phyloP scores from a whole-genome alignment of 202 grass and related monocot genomes.

The Setaria italica region DNA sequence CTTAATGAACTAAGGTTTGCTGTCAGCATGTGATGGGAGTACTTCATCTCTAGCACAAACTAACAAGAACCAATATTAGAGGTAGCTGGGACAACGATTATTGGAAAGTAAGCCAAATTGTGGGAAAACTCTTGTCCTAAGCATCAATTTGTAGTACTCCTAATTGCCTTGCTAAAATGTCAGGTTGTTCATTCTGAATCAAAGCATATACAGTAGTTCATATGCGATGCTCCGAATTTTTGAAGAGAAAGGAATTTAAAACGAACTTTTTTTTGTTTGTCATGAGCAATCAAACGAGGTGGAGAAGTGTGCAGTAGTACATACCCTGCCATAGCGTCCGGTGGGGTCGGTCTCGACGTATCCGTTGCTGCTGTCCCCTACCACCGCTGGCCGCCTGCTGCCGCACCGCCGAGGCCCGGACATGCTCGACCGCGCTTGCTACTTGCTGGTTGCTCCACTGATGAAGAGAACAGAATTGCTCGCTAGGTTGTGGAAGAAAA shows the following conservation, averaged over 20 bases:
- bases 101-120: not conserved
- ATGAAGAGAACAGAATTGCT: not conserved
- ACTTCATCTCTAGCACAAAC: not conserved
- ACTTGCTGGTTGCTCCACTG: not conserved
- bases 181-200: not conserved
- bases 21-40: not conserved
- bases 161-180: not conserved
- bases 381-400: not conserved
- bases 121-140: not conserved
- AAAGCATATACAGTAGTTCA: not conserved
- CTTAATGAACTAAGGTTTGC: not conserved
- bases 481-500: not conserved
- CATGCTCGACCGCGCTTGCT: not conserved
- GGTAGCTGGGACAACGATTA: not conserved
- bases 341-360: conserved; percentile 45
- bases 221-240: not conserved
- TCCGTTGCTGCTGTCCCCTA: not conserved
- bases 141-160: not conserved
- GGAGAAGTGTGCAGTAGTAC: not conserved
- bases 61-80: not conserved
- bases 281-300: not conserved
- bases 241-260: not conserved
- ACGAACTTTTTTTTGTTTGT: not conserved
- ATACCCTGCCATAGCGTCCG: conserved; percentile 36
- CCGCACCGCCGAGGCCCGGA: conserved; percentile 5